phyloP scores from a whole-genome alignment of 2,329 filamentous ascomycete genomes.

The Aspergillus arachidicola region DNA sequence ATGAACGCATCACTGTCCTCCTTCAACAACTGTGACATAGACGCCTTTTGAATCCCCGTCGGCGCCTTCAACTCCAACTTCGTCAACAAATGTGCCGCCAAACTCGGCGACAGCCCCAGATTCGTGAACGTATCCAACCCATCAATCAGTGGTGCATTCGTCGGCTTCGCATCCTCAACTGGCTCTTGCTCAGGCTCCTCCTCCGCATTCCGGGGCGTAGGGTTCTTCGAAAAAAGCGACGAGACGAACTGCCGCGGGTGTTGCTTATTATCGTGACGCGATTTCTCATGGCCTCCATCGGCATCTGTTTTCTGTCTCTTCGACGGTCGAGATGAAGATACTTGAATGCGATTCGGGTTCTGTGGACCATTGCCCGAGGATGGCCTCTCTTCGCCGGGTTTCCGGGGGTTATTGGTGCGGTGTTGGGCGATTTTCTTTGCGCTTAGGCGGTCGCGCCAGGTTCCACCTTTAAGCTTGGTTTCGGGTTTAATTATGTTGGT shows the following conservation, averaged over 20 bases:
- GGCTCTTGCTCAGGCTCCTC: conserved; percentile 32
- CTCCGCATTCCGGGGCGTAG: conserved; percentile 64
- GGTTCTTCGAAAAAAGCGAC: conserved; percentile 90
- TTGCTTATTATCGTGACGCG: conserved; percentile 28
- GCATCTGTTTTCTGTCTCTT: conserved; percentile 47
- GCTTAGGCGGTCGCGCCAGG: conserved; percentile 84
- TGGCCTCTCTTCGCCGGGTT: conserved; percentile 12
- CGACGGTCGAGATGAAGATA: conserved; percentile 34
- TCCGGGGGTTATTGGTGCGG: conserved; percentile 47
- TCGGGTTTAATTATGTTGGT: conserved; percentile 63
- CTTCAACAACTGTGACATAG: conserved; percentile 76
- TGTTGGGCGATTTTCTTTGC: conserved; percentile 70
- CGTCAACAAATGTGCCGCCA: conserved; percentile 79
- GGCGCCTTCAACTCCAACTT: conserved; percentile 90
- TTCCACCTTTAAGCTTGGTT: conserved; percentile 78
- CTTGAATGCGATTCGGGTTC: conserved; percentile 40
- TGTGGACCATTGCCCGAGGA: conserved; percentile 10
- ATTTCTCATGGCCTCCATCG: conserved; percentile 33
- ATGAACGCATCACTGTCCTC: conserved; percentile 90
- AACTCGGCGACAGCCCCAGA: conserved; percentile 75
- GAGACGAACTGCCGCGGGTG: conserved; percentile 73
- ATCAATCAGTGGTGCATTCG: conserved; percentile 85
- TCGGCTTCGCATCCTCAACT: conserved; percentile 62
- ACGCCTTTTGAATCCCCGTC: conserved; percentile 90
- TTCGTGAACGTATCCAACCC: conserved; percentile 85